Percentiles rank a stretch among this genome's conserved stretches.
Conservation (phyloP, 441 rosid genomes). For the Jatropha multifida region DNA sequence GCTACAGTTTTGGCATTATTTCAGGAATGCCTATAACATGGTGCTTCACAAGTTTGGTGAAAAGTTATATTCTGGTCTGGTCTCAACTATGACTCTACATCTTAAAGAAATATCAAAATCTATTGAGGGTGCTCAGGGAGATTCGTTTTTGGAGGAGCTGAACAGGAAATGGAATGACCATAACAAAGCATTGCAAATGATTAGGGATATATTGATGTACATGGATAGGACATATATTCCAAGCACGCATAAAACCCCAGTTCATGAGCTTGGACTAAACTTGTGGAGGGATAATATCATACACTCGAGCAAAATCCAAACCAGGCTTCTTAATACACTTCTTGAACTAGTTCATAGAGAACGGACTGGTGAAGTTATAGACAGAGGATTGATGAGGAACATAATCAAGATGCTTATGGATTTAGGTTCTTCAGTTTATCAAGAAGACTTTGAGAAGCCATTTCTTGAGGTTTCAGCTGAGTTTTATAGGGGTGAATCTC, state of each 20-base stretch:
- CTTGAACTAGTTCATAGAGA: slow-evolving; percentile 83
- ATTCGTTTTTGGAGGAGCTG: slow-evolving; percentile 80
- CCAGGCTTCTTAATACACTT: slow-evolving; percentile 72
- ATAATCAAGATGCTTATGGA: slow-evolving; percentile 93
- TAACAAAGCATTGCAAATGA: slow-evolving; percentile 93
- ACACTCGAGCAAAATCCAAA: slow-evolving; percentile 68
- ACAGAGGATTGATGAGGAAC: slow-evolving; percentile 85
- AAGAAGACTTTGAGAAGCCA: slow-evolving; percentile 92
- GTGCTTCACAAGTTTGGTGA: slow-evolving; percentile 98
- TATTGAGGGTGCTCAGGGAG: slow-evolving; percentile 89
- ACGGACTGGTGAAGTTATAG: slow-evolving; percentile 84
- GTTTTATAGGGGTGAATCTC: slow-evolving; percentile 87
- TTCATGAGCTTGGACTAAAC: slow-evolving; percentile 85
- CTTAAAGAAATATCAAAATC: slow-evolving; percentile 76
- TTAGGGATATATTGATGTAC: slow-evolving; percentile 95
- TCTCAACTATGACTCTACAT: slow-evolving; percentile 79
- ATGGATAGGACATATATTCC: slow-evolving; percentile 93
- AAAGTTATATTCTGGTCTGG: slow-evolving; percentile 75
- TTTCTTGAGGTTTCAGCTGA: slow-evolving; percentile 90
- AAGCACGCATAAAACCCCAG: slow-evolving; percentile 71
- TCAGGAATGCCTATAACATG: slow-evolving; percentile 97
- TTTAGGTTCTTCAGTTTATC: slow-evolving; percentile 84
- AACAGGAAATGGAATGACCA: slow-evolving; percentile 97
- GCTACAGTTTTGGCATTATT: slow-evolving; percentile 16
- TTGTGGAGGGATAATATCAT: slow-evolving; percentile 90